phyloP scores from a whole-genome alignment of 768 basidiomycete genomes.

The Mycena alexandri region DNA sequence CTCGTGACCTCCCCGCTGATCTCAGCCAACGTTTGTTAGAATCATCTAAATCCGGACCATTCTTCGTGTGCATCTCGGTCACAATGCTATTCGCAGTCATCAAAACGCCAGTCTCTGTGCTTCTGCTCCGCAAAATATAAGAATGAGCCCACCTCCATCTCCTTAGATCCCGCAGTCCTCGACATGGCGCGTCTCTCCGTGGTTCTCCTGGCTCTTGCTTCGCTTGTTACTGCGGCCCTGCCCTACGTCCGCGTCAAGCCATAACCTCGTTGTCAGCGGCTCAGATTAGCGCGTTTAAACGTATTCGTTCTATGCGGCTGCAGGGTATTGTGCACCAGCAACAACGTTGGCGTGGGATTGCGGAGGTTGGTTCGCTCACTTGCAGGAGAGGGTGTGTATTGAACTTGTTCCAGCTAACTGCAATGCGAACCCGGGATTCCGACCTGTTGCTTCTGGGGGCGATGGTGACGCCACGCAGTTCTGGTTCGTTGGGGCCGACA shows the following conservation, averaged over 20 bases:
- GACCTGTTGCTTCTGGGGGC: conserved; percentile 64
- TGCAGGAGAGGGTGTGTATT: not conserved
- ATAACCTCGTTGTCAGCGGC: conserved; percentile 55
- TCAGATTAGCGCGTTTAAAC: conserved; percentile 57
- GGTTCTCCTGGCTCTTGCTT: conserved; percentile 34
- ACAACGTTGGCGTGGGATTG: conserved; percentile 64
- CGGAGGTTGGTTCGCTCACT: conserved; percentile 52
- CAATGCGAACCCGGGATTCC: conserved; percentile 59
- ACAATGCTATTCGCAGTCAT: too few species aligned
- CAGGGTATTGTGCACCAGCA: conserved; percentile 62
- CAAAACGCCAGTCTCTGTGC: too few species aligned
- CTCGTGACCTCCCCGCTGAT: too few species aligned
- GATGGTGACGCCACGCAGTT: conserved; percentile 57
- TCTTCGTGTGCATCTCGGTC: too few species aligned
- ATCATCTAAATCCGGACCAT: too few species aligned
- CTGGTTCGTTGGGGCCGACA: conserved; percentile 62
- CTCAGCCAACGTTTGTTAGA: too few species aligned
- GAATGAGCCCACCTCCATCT: too few species aligned
- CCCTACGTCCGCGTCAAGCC: conserved; percentile 48
- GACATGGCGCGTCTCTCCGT: conserved; percentile 20
- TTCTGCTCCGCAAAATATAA: too few species aligned
- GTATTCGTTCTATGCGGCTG: conserved; percentile 64
- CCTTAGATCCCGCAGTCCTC: conserved; percentile 1
- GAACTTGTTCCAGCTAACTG: conserved; percentile 53
- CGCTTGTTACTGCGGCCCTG: conserved; percentile 38